These are phyloP conservation scores for Pistacia atlantica DNA, from an alignment of 345 rosid genomes.

Conservation along the genomic window DNA sequence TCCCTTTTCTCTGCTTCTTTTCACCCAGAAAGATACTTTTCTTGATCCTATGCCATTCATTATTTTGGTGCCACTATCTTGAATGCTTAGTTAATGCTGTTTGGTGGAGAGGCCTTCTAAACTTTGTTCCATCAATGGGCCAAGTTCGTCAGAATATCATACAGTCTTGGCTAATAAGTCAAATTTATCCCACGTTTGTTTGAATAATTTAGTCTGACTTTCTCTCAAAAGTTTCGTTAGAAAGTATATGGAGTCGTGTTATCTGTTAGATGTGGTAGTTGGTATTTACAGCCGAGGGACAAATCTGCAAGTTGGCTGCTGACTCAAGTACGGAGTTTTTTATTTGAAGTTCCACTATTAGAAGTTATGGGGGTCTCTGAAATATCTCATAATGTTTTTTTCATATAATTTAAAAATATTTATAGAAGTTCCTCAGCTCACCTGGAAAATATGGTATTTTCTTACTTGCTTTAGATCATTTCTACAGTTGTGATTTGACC, in stretches of 20 bases:
- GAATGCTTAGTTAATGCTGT: background rate
- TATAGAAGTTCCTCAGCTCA: background rate
- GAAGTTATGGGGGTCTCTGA: background rate
- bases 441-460: background rate
- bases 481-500: background rate
- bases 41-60: background rate
- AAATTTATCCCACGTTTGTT: background rate
- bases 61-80: background rate
- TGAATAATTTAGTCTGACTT: background rate
- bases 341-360: background rate
- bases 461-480: background rate
- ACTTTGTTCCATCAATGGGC: background rate
- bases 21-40: background rate
- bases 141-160: background rate
- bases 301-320: background rate
- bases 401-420: background rate
- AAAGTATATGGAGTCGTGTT: background rate
- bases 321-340: background rate
- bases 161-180: background rate
- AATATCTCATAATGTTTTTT: background rate
- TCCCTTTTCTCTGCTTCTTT: background rate
- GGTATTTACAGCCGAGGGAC: conserved; percentile 1
- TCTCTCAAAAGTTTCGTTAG: background rate
- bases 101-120: background rate
- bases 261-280: conserved; percentile 2